Base-by-base conservation (phyloP, 164 flowering plant genomes). In the Chloranthus sessilifolius region DNA sequence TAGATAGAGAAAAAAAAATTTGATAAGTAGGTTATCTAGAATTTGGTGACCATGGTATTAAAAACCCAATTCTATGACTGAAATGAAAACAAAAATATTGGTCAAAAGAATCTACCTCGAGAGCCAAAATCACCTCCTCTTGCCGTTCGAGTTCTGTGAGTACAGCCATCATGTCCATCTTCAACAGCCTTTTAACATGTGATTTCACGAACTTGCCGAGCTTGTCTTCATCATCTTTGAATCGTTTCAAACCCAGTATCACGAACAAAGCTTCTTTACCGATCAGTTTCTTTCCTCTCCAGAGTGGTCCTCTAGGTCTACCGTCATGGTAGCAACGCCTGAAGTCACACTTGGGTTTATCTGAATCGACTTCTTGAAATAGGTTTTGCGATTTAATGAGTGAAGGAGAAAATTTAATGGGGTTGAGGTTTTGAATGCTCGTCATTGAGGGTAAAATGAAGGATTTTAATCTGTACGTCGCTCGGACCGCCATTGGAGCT, bases 231-330 rank as follows among this genome's bases (percentile, higher is more conserved):
- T 88, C 85, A 17, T 78, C 73, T 61, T 88, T 88, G 38, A 81
- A 77, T 59, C 90, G 74, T 72, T 85, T 91, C 43, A 85, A 47
- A 6, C 92, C 95, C 54, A 52, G 17, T 24, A 91, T 76, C 39
- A 77, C 92, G 52, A 80, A 85, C 5, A 91, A 55, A 5, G 98
- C 96, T 61, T 91, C 96, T 66, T 88, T 91, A 0, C 95, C 92
- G 10, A 91, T 75, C 58, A 74, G 48, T 54, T 88, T 91, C 75
- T 83, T 85, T 10, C 95, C 90, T 52, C 83, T 81, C 98, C 96
- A 88, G 10, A 88, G 77, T 0, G 95, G 74, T 1, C 98, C 96
- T 65, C 96, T 82, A 0, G 95, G 98, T 62, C 98, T 82, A 39
- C 98, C 96, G 31, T 91, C 96, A 38, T 81, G 92, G 58, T 69